These are phyloP conservation scores for Aspergillus aculeatus DNA, from an alignment of 2,329 filamentous ascomycete genomes.

Conservation along the genomic window DNA sequence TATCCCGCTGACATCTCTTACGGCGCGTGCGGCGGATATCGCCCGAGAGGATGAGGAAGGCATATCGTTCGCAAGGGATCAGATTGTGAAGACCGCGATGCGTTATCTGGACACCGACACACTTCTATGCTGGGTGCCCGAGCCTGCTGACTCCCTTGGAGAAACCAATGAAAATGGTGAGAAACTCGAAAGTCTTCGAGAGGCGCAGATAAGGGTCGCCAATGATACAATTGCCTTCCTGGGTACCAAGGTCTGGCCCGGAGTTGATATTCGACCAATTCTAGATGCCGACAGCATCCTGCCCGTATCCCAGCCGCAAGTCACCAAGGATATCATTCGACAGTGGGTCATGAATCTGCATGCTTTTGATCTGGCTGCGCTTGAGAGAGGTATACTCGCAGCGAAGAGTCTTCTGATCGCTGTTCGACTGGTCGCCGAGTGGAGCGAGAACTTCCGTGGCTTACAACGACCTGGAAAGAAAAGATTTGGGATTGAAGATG, in stretches of 20 bases:
- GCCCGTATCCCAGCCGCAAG: constrained; percentile 68
- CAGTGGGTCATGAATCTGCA: constrained; percentile 73
- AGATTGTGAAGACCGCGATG: constrained; percentile 69
- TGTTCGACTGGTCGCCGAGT: constrained; percentile 75
- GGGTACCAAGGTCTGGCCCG: constrained; percentile 75
- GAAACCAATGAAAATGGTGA: constrained; percentile 49
- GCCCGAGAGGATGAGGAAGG: constrained; percentile 61
- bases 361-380: constrained; percentile 77
- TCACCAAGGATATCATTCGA: constrained; percentile 72
- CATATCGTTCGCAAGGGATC: constrained; percentile 55
- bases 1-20: constrained; percentile 83
- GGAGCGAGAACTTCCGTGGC: constrained; percentile 71
- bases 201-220: constrained; percentile 69
- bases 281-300: constrained; percentile 76
- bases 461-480: constrained; percentile 40
- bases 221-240: constrained; percentile 71
- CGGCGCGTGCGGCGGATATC: constrained; percentile 81
- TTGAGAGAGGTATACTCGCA: constrained; percentile 80
- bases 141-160: constrained; percentile 52
- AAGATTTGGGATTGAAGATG: constrained; percentile 78
- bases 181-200: constrained; percentile 60
- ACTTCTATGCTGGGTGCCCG: constrained; percentile 82
- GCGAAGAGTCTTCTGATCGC: constrained; percentile 83
- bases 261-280: constrained; percentile 74
- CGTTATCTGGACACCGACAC: constrained; percentile 91